Percentiles rank a stretch among this genome's conserved stretches.
These are phyloP conservation scores for Phoma sp. DNA, from an alignment of 2,329 filamentous ascomycete genomes.

Conservation along the genomic window DNA sequence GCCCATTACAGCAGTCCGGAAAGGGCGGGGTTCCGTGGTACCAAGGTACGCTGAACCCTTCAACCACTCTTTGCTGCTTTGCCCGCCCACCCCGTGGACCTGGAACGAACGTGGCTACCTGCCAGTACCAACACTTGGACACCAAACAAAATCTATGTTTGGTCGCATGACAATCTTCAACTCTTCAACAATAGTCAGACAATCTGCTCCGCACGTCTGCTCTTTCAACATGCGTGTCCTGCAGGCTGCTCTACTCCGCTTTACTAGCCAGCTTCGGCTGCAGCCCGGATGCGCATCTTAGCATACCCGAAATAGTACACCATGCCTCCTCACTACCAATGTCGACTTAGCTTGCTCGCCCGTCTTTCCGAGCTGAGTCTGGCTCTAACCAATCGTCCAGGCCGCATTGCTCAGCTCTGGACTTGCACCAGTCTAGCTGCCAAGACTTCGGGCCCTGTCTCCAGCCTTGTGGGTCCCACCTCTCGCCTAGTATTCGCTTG, in stretches of 20 bases:
- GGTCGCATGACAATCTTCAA: neutral
- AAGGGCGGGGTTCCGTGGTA: slow-evolving; percentile 4
- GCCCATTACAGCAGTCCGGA: neutral
- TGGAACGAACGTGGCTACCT: neutral
- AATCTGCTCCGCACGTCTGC: too few species aligned
- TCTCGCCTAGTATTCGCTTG: neutral
- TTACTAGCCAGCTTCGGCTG: neutral
- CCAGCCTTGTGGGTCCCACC: slow-evolving; percentile 1
- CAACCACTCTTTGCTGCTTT: neutral
- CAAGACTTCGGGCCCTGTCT: neutral
- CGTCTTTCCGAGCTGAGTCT: neutral
- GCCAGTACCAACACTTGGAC: neutral
- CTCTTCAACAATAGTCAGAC: neutral
- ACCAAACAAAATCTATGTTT: neutral
- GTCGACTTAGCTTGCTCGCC: neutral
- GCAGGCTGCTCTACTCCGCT: neutral
- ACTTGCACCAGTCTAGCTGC: neutral
- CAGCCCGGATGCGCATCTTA: neutral
- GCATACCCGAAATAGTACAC: neutral
- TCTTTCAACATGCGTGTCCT: neutral
- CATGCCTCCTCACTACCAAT: neutral
- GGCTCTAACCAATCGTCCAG: neutral
- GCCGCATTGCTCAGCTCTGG: slow-evolving; percentile 8
- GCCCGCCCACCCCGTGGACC: neutral
- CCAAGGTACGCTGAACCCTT: too few species aligned